Base-by-base conservation (phyloP, 257 asterid species). In the Scutellaria galericulata region DNA sequence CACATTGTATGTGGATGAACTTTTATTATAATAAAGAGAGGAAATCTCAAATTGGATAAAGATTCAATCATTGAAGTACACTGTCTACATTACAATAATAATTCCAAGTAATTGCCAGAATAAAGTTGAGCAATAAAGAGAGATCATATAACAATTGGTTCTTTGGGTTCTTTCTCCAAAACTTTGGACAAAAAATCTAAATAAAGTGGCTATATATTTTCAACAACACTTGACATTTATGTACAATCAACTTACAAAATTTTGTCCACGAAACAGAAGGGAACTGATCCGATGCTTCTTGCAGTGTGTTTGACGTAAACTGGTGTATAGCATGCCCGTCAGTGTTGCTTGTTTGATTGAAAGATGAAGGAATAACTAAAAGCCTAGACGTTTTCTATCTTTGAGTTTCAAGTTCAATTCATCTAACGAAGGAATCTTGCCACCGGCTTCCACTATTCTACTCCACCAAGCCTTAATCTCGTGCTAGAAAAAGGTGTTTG, bases 401-500 rank as follows among this genome's bases (percentile, higher is more conserved):
- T 77, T 56, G 68, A 82, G 64, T 73, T 80, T 91, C 13, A 80
- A 71, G 39, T 81, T 88, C 80, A 93, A 70, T 73, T 89, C 97
- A 7, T 81, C 82, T 71, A 81, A 53, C 1, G 85, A 80, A 15
- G 97, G 98, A 75, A 83, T 66, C 76, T 75, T 79, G 63, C 80
- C 88, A 31, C 97, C 96, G 66, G 60, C 77, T 74, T 80, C 84
- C 78, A 74, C 44, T 12, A 65, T 75, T 80, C 86, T 77, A 79
- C 82, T 54, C 96, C 96, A 93, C 98, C 98, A 93, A 15, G 80
- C 86, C 60, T 70, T 79, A 10, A 93, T 80, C 87, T 93, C 98
- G 9, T 85, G 96, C 98, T 93, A 90, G 35, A 51, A 69, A 42
- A 5, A 20, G 24, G 37, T 6, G 10, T 0, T 39, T 42, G 18